Evolutionary conservation across 2,329 filamentous ascomycete species (phyloP).

Genomic region (Mycocentrospora acerina): DNA sequence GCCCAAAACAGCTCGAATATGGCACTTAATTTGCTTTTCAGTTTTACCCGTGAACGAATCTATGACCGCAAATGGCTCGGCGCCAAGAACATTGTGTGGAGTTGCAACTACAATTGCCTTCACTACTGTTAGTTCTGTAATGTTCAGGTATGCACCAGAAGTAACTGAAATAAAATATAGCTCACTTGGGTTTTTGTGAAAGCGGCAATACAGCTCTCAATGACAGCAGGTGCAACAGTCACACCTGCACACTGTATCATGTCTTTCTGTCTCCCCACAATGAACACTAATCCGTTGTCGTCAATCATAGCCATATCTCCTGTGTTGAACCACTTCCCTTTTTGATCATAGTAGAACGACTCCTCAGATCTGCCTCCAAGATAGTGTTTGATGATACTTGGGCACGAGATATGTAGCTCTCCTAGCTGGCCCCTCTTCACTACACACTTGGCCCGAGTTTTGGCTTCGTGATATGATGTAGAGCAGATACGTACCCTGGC

Average conservation of each 20-base stretch:
- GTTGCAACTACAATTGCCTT: background rate
- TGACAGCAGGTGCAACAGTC: background rate
- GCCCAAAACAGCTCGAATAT: background rate
- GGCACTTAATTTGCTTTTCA: background rate
- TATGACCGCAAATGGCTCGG: background rate
- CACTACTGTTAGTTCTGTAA: background rate
- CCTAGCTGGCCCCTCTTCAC: background rate
- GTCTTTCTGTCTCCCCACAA: constrained; percentile 1
- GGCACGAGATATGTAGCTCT: constrained; percentile 1
- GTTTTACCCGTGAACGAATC: background rate
- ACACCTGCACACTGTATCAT: background rate
- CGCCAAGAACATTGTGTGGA: background rate
- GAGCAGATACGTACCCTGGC: background rate
- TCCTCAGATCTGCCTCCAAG: constrained; percentile 1
- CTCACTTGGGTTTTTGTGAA: constrained; percentile 1
- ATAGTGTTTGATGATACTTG: constrained; percentile 2
- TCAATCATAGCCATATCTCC: constrained; percentile 2
- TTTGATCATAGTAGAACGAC: constrained; percentile 1
- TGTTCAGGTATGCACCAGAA: too few species aligned
- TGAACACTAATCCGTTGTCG: constrained; percentile 1
- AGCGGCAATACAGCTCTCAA: constrained; percentile 1
- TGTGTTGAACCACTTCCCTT: constrained; percentile 3
- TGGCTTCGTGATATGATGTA: background rate
- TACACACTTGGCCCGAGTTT: background rate
- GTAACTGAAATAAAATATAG: background rate